A percentile compares a stretch with the other conserved stretches of the same genome.
Conservation (phyloP, 2,329 filamentous ascomycete species). For the Cladosporium sp. region DNA sequence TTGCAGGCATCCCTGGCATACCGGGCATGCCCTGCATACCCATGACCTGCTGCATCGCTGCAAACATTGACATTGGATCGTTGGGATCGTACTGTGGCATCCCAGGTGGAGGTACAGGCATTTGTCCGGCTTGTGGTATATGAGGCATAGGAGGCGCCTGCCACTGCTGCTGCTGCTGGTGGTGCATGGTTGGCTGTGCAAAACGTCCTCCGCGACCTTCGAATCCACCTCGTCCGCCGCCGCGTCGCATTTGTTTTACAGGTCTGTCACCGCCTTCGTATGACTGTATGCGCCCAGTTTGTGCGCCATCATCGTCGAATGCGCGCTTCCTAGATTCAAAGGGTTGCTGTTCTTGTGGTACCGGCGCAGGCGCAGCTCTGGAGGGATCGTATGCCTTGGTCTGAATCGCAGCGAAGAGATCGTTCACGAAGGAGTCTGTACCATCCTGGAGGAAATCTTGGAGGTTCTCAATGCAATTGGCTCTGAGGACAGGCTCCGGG, state of each 20-base stretch:
- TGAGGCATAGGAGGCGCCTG: conserved; percentile 20
- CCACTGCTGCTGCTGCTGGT: conserved; percentile 18
- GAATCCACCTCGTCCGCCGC: conserved; percentile 35
- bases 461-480: conserved; percentile 67
- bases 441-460: conserved; percentile 70
- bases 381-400: conserved; percentile 45
- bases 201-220: conserved; percentile 35
- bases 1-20: conserved; percentile 42
- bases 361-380: conserved; percentile 13
- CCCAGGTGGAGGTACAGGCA: conserved; percentile 39
- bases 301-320: conserved; percentile 52
- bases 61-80: conserved; percentile 58
- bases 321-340: conserved; percentile 51
- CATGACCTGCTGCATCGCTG: conserved; percentile 59
- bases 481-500: conserved; percentile 58
- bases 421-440: conserved; percentile 61
- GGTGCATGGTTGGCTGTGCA: conserved; percentile 13
- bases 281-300: conserved; percentile 18
- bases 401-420: conserved; percentile 64
- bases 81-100: conserved; percentile 55
- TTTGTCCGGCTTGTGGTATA: conserved; percentile 13
- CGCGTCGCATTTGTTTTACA: conserved; percentile 59
- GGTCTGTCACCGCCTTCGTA: conserved; percentile 39
- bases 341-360: background rate
- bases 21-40: conserved; percentile 42